Conservation (phyloP, 2,329 filamentous ascomycete genomes). For the Alternaria atra region DNA sequence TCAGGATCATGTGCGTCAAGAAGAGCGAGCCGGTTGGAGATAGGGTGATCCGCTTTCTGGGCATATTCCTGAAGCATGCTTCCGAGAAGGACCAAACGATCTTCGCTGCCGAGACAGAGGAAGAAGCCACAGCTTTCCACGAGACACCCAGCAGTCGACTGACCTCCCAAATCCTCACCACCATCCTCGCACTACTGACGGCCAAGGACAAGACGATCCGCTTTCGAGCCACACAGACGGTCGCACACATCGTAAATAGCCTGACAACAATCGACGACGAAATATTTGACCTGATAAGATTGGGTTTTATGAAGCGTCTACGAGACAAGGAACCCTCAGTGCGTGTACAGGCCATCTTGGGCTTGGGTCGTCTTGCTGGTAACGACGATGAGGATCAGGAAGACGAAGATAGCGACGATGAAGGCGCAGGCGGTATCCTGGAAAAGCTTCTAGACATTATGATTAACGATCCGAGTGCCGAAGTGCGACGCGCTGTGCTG, state of each 20-base stretch:
- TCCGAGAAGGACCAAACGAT: conserved; percentile 60
- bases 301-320: conserved; percentile 82
- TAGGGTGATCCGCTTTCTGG: conserved; percentile 83
- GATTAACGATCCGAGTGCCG: conserved; percentile 92
- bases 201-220: conserved; percentile 93
- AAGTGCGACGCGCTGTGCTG: conserved; percentile 87
- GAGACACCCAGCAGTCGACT: conserved; percentile 88
- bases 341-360: conserved; percentile 88
- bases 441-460: conserved; percentile 87
- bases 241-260: conserved; percentile 91
- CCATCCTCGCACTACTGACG: conserved; percentile 77
- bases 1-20: conserved; percentile 85
- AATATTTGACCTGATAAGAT: conserved; percentile 81
- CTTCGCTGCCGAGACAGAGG: conserved; percentile 60
- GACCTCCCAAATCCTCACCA: conserved; percentile 75
- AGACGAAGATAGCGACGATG: conserved; percentile 75
- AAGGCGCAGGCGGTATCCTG: conserved; percentile 73
- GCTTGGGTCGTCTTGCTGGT: conserved; percentile 81
- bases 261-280: conserved; percentile 92
- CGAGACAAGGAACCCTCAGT: conserved; percentile 95
- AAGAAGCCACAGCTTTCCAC: conserved; percentile 74
- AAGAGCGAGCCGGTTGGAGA: conserved; percentile 92
- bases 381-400: conserved; percentile 68
- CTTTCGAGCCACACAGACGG: conserved; percentile 87
- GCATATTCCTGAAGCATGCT: conserved; percentile 80